A percentile compares a stretch with the other conserved stretches of the same genome.
Conservation (phyloP, 1,139 yeast genomes). For the Diutina mesorugosa region DNA sequence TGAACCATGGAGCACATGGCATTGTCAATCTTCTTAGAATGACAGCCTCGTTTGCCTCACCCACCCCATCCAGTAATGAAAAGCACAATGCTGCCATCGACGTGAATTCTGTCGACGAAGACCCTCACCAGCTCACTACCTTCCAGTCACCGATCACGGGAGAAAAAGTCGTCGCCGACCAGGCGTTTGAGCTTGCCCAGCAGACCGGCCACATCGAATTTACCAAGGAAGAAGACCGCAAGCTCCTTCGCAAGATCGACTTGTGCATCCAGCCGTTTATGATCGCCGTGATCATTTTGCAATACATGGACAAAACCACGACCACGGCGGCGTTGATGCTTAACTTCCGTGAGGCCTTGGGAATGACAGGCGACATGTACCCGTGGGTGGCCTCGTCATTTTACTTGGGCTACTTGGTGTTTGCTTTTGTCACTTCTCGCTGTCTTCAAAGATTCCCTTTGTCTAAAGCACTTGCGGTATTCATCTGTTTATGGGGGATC, state of each 20-base stretch:
- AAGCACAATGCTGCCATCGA: neutral
- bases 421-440: constrained; percentile 6
- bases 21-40: neutral
- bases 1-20: neutral
- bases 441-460: constrained; percentile 7
- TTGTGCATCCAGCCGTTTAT: constrained; percentile 4
- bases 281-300: constrained; percentile 4
- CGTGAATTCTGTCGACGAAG: neutral
- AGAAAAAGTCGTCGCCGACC: constrained; percentile 2
- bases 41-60: neutral
- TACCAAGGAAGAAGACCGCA: constrained; percentile 2
- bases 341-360: constrained; percentile 4
- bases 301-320: constrained; percentile 7
- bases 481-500: constrained; percentile 5
- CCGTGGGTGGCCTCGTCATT: constrained; percentile 6
- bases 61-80: neutral
- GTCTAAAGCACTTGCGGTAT: constrained; percentile 5
- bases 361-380: constrained; percentile 5
- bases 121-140: constrained; percentile 3
- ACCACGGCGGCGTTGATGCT: constrained; percentile 5
- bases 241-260: constrained; percentile 5
- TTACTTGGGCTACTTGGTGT: constrained; percentile 6
- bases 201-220: neutral
- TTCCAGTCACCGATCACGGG: constrained; percentile 5
- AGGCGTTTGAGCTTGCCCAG: constrained; percentile 1